Percentiles rank a stretch among this genome's conserved stretches.
These are phyloP conservation scores for Zizania latifolia DNA, from an alignment of 176 grass and related monocot genomes.

Conservation along the genomic window DNA sequence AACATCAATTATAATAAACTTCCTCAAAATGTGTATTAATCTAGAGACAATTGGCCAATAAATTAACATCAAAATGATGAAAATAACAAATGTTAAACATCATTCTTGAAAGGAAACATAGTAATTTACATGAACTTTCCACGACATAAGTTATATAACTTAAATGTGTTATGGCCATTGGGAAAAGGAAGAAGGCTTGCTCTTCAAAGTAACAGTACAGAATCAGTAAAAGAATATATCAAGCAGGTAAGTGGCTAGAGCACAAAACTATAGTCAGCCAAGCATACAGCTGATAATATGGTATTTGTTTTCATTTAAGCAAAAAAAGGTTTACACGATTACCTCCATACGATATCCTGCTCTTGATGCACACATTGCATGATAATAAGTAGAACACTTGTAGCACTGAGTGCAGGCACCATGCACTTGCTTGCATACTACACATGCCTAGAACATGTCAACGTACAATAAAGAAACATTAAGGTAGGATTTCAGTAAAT, in stretches of 20 bases:
- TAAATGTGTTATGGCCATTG: too few species aligned
- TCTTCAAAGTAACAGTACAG: not conserved
- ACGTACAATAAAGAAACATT: not conserved
- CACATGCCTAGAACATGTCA: conserved; percentile 50
- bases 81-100: not conserved
- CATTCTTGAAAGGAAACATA: not conserved
- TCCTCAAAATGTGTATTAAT: not conserved
- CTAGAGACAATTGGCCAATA: not conserved
- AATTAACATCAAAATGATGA: not conserved
- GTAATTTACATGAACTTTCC: not conserved
- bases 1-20: not conserved
- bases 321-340: conserved; percentile 8
- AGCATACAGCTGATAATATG: not conserved
- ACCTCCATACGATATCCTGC: conserved; percentile 98
- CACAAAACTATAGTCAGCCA: not conserved
- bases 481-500: conserved; percentile 1
- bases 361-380: conserved; percentile 89
- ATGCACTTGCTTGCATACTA: conserved; percentile 86
- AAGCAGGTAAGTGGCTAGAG: not conserved
- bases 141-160: not conserved
- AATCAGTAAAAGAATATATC: not conserved
- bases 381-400: conserved; percentile 82
- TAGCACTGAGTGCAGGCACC: conserved; percentile 88
- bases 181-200: not conserved
- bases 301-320: not conserved